phyloP scores from a whole-genome alignment of 257 asterid species.

The Jacaranda copaia region DNA sequence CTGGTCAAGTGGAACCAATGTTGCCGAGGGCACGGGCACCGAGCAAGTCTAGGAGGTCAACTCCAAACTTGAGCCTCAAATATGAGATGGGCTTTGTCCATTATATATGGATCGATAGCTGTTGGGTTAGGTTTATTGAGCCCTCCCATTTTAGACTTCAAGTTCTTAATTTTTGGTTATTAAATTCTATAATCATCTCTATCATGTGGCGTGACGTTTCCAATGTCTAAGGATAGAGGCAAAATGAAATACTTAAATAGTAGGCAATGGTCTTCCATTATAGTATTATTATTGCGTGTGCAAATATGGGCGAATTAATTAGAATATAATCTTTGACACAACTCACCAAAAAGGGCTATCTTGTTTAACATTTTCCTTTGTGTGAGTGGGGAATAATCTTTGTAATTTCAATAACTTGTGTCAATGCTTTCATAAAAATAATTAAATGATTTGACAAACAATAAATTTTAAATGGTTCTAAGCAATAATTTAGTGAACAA shows the following conservation, averaged over 20 bases:
- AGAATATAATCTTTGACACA: no score
- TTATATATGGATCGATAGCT: no score
- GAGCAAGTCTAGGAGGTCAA: no score
- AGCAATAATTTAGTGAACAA: neutral
- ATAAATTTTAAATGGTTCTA: neutral
- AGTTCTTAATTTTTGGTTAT: neutral
- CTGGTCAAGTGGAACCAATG: no score
- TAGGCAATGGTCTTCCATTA: neutral
- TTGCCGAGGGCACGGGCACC: no score
- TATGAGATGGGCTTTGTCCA: no score
- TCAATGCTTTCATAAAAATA: neutral
- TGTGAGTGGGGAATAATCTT: neutral
- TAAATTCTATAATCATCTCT: slow-evolving; percentile 1
- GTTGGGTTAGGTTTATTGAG: no score
- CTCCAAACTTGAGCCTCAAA: no score
- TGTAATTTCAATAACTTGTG: neutral
- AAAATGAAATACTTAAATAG: slow-evolving; percentile 1
- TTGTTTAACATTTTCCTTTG: neutral
- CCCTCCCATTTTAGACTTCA: no score
- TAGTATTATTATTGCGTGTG: neutral
- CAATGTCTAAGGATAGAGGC: neutral
- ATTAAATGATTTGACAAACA: neutral
- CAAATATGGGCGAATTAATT: neutral
- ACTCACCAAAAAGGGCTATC: neutral
- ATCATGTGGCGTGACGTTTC: slow-evolving; percentile 27